A percentile compares a stretch with the other conserved stretches of the same genome.
These are phyloP conservation scores for Meyerozyma elateridarum DNA, from an alignment of 1,139 yeast genomes.

Conservation along the genomic window DNA sequence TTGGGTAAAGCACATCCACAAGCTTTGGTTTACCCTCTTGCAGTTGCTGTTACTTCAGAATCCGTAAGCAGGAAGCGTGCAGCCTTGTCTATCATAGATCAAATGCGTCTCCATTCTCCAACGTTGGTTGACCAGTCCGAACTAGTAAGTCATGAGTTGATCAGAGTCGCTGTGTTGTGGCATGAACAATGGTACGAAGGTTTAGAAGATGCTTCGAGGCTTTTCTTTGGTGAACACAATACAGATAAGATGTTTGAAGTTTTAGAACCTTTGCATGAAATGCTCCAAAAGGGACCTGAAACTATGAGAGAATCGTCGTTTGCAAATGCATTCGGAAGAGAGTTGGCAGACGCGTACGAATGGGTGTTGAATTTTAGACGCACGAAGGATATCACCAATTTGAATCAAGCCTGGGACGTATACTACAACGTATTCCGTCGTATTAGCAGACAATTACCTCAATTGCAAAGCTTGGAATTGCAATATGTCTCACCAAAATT, in stretches of 20 bases:
- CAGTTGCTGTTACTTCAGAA: slow-evolving; percentile 94
- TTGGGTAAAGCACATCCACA: slow-evolving; percentile 96
- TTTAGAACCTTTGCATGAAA: slow-evolving; percentile 80
- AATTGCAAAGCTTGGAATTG: slow-evolving; percentile 76
- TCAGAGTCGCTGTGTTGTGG: slow-evolving; percentile 94
- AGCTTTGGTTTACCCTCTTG: slow-evolving; percentile 89
- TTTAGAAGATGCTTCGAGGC: slow-evolving; percentile 90
- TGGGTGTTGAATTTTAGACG: slow-evolving; percentile 86
- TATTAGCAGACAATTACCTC: slow-evolving; percentile 85
- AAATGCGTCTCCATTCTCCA: slow-evolving; percentile 86
- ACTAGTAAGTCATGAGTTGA: slow-evolving; percentile 86
- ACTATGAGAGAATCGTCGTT: slow-evolving; percentile 92
- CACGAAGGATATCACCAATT: slow-evolving; percentile 79
- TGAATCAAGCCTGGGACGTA: slow-evolving; percentile 97
- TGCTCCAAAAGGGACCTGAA: slow-evolving; percentile 83
- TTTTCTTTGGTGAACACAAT: slow-evolving; percentile 91
- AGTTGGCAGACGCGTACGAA: slow-evolving; percentile 85
- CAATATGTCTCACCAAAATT: slow-evolving; percentile 93
- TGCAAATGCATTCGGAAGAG: slow-evolving; percentile 91
- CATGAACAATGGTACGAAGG: slow-evolving; percentile 99
- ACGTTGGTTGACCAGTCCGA: slow-evolving; percentile 87
- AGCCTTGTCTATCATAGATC: slow-evolving; percentile 85
- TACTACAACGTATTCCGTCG: slow-evolving; percentile 91
- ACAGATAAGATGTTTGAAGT: slow-evolving; percentile 93
- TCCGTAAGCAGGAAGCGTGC: slow-evolving; percentile 87